Evolutionary conservation across 768 basidiomycete genomes (phyloP), one percentile per base, ranked within the genome.

Genomic region (Termitomyces sp.): DNA sequence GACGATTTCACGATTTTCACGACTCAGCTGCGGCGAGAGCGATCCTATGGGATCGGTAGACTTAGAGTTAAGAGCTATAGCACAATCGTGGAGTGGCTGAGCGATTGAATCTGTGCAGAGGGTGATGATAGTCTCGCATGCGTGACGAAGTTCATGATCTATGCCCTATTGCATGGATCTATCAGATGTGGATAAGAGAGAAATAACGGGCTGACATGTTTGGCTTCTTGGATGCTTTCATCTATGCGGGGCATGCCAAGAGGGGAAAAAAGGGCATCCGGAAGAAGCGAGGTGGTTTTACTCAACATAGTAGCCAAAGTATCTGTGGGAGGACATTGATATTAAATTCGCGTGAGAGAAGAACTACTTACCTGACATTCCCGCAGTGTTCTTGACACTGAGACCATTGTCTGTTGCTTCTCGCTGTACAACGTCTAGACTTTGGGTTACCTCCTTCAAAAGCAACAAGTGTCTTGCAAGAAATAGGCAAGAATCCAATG

Each of bases 381-480:
- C 83, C 43, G 78, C 77, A 58, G 78, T 74, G 35, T 81, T 77
- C 46, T 46, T 60, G 20, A 32, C 46, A n/a, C 58, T 48, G 14
- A 44, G 44, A 18, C 71, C 67, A 52, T 69, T 74, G 26, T 63
- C 74, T 65, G 78, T 82, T 13, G 73, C 69, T 35, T 81, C 81
- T 59, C 74, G 76, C 51, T 78, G 77, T 12, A 74, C 82, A 32
- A 91, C 72, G 60, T 91, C 92, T 38, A 93, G 74, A 64, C 86
- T 89, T 44, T 86, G 79, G 8, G 89, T 81, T 63, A 97, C 85
- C 74, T 99, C 97, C 70, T 97, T 98, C 60, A 98, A 71, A 35
- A 98, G 88, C 53, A 98, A 74, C 23, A 98, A 71, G 73, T 99
- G 95, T 46, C 95, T 83, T 28, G 95, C 86, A 43, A 96, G 82